Percentiles rank a stretch among this genome's conserved stretches.
Conservation (phyloP, 768 basidiomycete genomes). For the Phlegmacium glaucopus region DNA sequence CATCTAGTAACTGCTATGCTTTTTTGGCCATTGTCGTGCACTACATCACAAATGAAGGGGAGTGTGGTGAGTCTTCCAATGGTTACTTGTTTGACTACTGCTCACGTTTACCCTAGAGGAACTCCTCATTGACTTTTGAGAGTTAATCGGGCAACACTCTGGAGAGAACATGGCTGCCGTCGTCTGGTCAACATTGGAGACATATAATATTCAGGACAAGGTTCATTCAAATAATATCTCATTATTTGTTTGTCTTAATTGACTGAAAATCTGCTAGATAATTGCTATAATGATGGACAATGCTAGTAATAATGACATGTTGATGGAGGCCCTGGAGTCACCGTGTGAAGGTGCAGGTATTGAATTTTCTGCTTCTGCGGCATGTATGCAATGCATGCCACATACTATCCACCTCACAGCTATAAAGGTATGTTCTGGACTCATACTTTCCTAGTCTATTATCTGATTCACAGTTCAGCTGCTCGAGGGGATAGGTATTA, state of each 20-base stretch:
- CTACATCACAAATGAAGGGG: conserved; percentile 22
- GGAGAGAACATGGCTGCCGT: conserved; percentile 32
- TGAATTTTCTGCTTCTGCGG: conserved; percentile 17
- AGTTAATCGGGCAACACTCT: conserved; percentile 30
- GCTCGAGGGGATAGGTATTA: conserved; percentile 27
- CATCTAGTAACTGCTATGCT: conserved; percentile 27
- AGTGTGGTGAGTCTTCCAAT: conserved; percentile 13
- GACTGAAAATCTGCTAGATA: conserved; percentile 15
- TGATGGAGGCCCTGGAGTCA: conserved; percentile 18
- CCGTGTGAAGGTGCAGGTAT: conserved; percentile 15
- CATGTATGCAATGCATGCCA: conserved; percentile 32
- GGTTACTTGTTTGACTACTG: neutral
- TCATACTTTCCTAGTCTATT: neutral
- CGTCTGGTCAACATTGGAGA: conserved; percentile 26
- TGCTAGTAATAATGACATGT: conserved; percentile 32
- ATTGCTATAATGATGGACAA: conserved; percentile 33
- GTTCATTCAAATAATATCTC: neutral
- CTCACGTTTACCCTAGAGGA: conserved; percentile 24
- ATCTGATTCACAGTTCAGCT: conserved; percentile 17
- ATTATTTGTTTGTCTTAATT: neutral
- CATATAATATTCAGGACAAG: conserved; percentile 18
- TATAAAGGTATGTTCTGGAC: conserved; percentile 1
- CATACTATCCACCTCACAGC: conserved; percentile 37
- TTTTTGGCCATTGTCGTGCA: conserved; percentile 27
- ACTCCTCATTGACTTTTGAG: conserved; percentile 31